Conservation (phyloP, 331 rosid species). For the Ulmus americana region DNA sequence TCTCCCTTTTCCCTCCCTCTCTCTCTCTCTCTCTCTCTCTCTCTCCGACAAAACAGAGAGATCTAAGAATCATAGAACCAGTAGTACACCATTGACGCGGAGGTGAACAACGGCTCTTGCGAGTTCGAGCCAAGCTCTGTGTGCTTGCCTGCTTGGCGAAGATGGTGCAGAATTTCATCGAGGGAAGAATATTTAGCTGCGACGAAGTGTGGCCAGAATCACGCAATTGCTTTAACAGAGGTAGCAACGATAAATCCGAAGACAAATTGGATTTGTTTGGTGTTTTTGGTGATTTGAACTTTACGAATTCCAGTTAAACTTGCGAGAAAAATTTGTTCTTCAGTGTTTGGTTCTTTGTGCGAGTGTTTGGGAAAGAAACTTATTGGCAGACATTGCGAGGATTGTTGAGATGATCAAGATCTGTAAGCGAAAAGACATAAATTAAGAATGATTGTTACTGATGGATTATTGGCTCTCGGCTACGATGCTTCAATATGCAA, state of each 20-base stretch:
- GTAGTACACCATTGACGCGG: too few relatives aligned
- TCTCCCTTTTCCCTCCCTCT: too few relatives aligned
- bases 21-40: too few relatives aligned
- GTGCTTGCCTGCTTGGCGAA: too few relatives aligned
- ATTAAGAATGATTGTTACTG: constrained; percentile 36
- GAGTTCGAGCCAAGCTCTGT: too few relatives aligned
- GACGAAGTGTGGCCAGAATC: constrained; percentile 44
- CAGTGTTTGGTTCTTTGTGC: constrained; percentile 55
- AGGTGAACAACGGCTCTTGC: too few relatives aligned
- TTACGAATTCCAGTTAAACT: constrained; percentile 38
- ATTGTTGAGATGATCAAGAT: constrained; percentile 68
- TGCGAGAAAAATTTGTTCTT: constrained; percentile 6
- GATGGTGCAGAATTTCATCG: constrained; percentile 85
- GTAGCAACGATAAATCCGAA: constrained; percentile 46
- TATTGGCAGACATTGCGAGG: constrained; percentile 62
- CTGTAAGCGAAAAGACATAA: constrained; percentile 54
- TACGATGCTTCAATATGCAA: constrained; percentile 81
- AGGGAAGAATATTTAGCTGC: constrained; percentile 42
- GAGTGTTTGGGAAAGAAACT: constrained; percentile 49
- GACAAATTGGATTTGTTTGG: constrained; percentile 39
- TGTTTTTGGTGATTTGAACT: constrained; percentile 34
- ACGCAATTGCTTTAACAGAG: constrained; percentile 82
- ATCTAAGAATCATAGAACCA: too few relatives aligned
- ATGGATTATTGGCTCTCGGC: constrained; percentile 52
- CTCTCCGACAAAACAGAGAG: too few relatives aligned